Evolutionary conservation across 2,329 filamentous ascomycete species (phyloP).

Genomic region (Monilinia aucupariae): DNA sequence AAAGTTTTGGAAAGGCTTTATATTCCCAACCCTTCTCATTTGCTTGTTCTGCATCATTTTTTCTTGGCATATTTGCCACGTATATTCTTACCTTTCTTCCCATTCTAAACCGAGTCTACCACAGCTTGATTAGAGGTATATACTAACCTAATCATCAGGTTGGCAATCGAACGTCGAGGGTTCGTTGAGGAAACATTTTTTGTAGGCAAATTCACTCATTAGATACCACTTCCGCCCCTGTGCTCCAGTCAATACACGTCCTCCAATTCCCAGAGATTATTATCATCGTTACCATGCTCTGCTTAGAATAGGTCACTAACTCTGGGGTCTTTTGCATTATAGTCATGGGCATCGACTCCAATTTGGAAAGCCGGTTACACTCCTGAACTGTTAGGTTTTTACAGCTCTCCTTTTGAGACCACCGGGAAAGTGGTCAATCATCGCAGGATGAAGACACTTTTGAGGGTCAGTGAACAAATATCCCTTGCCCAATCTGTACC

Average conservation of each 20-base stretch:
- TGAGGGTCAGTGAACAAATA: slow-evolving; percentile 70
- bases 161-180: slow-evolving; percentile 64
- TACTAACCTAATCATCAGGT: slow-evolving; percentile 20
- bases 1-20: neutral
- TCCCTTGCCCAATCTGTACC: slow-evolving; percentile 64
- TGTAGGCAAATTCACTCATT: slow-evolving; percentile 11
- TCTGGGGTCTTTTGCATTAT: neutral
- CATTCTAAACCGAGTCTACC: neutral
- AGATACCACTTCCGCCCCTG: no score
- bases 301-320: neutral
- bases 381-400: slow-evolving; percentile 66
- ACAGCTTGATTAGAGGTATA: neutral
- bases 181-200: slow-evolving; percentile 73
- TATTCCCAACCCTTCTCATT: neutral
- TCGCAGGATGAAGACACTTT: slow-evolving; percentile 68
- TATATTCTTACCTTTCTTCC: neutral
- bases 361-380: slow-evolving; percentile 58
- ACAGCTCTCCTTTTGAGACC: slow-evolving; percentile 69
- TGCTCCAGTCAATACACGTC: no score
- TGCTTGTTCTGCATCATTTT: neutral
- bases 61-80: neutral
- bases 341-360: slow-evolving; percentile 72
- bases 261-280: neutral
- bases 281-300: neutral
- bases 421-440: slow-evolving; percentile 70